A percentile compares a stretch with the other conserved stretches of the same genome.
Conservation (phyloP, 345 rosid species). For the Kandelia obovata region DNA sequence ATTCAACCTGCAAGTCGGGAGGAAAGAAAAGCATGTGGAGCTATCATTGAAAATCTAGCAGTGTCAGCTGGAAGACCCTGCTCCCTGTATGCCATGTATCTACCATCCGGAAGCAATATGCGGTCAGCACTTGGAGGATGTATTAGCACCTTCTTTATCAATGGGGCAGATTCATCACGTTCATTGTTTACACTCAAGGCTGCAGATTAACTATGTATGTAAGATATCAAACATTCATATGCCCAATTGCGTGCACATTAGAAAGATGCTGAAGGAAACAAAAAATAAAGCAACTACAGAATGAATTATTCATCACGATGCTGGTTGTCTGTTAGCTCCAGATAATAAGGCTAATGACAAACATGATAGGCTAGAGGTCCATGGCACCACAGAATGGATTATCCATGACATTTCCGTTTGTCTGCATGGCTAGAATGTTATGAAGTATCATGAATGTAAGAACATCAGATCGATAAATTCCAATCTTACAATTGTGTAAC, state of each 20-base stretch:
- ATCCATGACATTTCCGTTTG: too few species aligned
- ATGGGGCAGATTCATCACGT: constrained; percentile 22
- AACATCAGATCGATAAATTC: too few species aligned
- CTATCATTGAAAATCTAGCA: constrained; percentile 57
- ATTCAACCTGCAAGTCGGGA: constrained; percentile 63
- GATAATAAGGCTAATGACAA: not conserved
- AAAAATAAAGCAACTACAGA: not conserved
- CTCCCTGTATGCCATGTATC: constrained; percentile 60
- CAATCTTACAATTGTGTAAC: too few species aligned
- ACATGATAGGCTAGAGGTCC: not conserved
- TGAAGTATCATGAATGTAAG: not conserved
- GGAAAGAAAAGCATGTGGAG: constrained; percentile 64
- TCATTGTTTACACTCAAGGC: constrained; percentile 35
- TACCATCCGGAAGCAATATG: constrained; percentile 63
- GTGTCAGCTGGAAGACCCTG: constrained; percentile 51
- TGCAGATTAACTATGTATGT: constrained; percentile 28
- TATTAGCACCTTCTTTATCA: constrained; percentile 39
- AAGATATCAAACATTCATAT: constrained; percentile 7
- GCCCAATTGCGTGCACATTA: not conserved
- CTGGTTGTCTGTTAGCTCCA: not conserved
- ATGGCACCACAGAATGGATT: too few species aligned
- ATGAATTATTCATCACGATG: not conserved
- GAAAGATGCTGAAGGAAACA: not conserved
- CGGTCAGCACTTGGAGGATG: constrained; percentile 66
- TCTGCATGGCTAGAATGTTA: not conserved